These are phyloP conservation scores for Aureobasidium sp. DNA, from an alignment of 2,329 filamentous ascomycete genomes.

Conservation along the genomic window DNA sequence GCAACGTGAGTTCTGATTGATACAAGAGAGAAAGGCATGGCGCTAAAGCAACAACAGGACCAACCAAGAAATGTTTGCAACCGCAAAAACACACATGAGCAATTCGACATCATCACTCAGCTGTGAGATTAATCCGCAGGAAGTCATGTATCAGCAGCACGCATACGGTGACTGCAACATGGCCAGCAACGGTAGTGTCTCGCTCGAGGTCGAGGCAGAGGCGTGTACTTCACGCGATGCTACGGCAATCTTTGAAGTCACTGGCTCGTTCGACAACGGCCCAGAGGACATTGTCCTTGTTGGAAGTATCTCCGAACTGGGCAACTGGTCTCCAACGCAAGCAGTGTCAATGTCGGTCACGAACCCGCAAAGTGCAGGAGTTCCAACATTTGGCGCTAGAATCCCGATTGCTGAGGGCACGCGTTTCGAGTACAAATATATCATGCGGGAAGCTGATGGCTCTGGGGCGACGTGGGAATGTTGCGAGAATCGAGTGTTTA, in stretches of 20 bases:
- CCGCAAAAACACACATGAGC: constrained; percentile 17
- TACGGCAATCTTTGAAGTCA: neutral
- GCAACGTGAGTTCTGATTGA: neutral
- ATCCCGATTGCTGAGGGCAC: constrained; percentile 50
- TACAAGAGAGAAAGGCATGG: neutral
- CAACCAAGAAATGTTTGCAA: constrained; percentile 6
- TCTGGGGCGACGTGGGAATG: constrained; percentile 53
- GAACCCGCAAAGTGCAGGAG: constrained; percentile 56
- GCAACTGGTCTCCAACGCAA: constrained; percentile 48
- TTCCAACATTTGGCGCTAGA: constrained; percentile 29
- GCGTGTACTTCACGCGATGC: neutral
- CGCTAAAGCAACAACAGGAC: neutral
- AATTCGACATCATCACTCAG: constrained; percentile 19
- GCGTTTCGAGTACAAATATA: constrained; percentile 60
- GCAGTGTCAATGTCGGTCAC: constrained; percentile 52
- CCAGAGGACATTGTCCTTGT: constrained; percentile 62
- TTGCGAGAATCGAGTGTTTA: neutral
- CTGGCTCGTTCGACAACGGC: constrained; percentile 40
- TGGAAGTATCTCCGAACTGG: constrained; percentile 53
- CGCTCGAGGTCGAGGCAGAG: neutral
- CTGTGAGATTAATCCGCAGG: constrained; percentile 21
- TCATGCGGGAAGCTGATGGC: constrained; percentile 50
- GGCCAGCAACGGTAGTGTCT: constrained; percentile 17
- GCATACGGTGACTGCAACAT: constrained; percentile 22
- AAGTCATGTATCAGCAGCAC: constrained; percentile 20